Evolutionary conservation across 345 rosid genomes (phyloP), one percentile per base, ranked within the genome.

Genomic region (Hibiscus tridactylites): DNA sequence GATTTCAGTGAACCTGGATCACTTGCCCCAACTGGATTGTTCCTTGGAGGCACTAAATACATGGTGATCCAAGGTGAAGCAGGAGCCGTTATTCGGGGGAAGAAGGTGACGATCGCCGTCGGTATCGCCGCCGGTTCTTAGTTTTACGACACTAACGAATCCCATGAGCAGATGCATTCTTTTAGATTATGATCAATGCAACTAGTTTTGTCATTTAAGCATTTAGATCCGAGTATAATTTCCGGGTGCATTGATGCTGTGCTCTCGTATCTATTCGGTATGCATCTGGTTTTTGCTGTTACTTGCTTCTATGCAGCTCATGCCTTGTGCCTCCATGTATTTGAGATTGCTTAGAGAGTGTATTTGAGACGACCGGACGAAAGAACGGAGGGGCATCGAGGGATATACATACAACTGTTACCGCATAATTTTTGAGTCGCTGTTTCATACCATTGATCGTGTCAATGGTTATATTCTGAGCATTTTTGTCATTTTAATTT

Each of bases 31-130:
- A 90, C 91, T 46, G 98, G 96, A 7, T 79, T 92, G 60, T 82
- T 82, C 81, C 75, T 90, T 13, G 89, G 91, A 68, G 88, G 96
- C 50, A 78, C 79, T 15, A 92, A 92, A 65, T 90, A 92, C 82
- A 88, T 92, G 93, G 97, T 92, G 56, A 92, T 92, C 74, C 97
- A 92, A 77, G 97, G 97, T 24, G 96, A 92, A 75, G 60, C 96
- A 10, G 92, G 92, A 74, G 91, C 88, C 33, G 96, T 87, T 49
- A 92, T 92, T 75, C 87, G 98, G 44, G 98, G 98, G 71, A 92
- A 92, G 83, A 92, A 88, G 95, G 98, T 92, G 21, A 64, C 7
- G 0, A 13, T 5, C 50, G 69, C 31, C 13, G n/a, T n/a, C n/a
- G n/a, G n/a, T n/a, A n/a, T n/a, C n/a, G 13, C 31, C 17, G 13